Evolutionary conservation across 495 filamentous ascomycete genomes (phyloP), one percentile per base, ranked within the genome.

Genomic region (Aspergillus incahuasiensis): DNA sequence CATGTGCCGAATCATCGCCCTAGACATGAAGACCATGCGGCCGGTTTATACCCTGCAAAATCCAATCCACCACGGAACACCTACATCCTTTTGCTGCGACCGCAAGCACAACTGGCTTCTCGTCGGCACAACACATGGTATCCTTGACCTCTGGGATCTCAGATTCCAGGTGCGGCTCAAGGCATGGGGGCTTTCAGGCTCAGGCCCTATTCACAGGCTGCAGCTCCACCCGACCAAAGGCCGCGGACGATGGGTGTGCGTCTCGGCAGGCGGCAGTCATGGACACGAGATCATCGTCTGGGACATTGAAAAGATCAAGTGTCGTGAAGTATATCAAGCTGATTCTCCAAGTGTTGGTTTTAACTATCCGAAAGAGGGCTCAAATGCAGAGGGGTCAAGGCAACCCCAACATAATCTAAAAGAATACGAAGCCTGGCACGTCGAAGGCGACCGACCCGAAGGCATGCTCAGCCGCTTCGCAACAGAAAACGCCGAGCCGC

Each of bases 121-220:
- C 6, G 70, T 97, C 4, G 94, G 92, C 30, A 97, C 95, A 0
- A 90, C 91, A 6, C 92, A 97, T 61, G 95, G 95, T 3, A 85
- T 97, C 44, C 74, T 99, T 7, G 89, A 95, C 62, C 77, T 99
- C 16, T 99, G 95, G 94, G 95, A 99, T 66, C 81, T 99, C 15
- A 87, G 95, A 15, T 99, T 97, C 73, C 87, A 82, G 49, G 79
- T 96, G 47, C 84, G 91, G 15, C 70, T 96, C 25, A 92, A 89
- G 69, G 88, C 85, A 6, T 97, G 92, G 92, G 90, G 89, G 19
- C 80, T 99, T 8, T 85, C 90, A 2, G 89, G 89, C 25, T 87
- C 86, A 61, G 82, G 86, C 7, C 77, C 88, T 21, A 95, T 99
- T 57, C 88, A 95, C 55, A 81, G 90, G 8, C 74, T 97, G 3